These are phyloP conservation scores for Scopulariopsis brevicaulis DNA, from an alignment of 2,329 filamentous ascomycete genomes.

Conservation along the genomic window DNA sequence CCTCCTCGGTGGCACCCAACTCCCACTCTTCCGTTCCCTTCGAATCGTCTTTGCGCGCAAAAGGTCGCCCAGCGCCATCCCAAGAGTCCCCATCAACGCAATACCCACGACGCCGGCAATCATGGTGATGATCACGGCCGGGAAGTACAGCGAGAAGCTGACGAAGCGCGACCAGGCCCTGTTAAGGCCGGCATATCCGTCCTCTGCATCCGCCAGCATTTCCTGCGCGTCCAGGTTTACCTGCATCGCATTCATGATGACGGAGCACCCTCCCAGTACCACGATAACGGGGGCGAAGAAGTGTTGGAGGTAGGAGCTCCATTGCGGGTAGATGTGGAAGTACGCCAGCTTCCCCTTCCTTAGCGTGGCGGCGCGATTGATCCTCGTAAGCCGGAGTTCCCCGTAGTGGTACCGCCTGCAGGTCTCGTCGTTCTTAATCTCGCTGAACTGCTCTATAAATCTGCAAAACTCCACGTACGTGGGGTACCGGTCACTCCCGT, in stretches of 20 bases:
- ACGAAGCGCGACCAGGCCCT: background rate
- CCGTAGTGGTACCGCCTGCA: conserved; percentile 21
- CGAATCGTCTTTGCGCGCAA: background rate
- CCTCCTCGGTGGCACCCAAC: background rate
- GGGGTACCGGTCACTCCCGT: background rate
- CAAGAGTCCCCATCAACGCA: background rate
- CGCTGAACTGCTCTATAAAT: conserved; percentile 16
- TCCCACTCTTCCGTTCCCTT: background rate
- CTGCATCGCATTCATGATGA: conserved; percentile 3
- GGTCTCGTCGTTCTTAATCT: conserved; percentile 15
- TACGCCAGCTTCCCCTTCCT: background rate
- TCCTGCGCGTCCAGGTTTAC: conserved; percentile 3
- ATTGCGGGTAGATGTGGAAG: conserved; percentile 6
- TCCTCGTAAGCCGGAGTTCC: conserved; percentile 22
- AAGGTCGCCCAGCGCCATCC: background rate
- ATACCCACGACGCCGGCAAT: background rate
- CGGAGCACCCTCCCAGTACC: background rate
- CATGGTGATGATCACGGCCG: background rate
- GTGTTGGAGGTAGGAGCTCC: conserved; percentile 2
- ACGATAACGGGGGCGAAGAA: conserved; percentile 3
- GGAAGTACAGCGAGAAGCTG: conserved; percentile 1
- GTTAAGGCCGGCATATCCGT: background rate
- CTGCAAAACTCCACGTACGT: conserved; percentile 16
- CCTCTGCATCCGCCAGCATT: background rate
- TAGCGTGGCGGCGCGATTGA: conserved; percentile 12